Base-by-base conservation (phyloP, 1,139 yeast species). In the Blastobotrys petasosporus region DNA sequence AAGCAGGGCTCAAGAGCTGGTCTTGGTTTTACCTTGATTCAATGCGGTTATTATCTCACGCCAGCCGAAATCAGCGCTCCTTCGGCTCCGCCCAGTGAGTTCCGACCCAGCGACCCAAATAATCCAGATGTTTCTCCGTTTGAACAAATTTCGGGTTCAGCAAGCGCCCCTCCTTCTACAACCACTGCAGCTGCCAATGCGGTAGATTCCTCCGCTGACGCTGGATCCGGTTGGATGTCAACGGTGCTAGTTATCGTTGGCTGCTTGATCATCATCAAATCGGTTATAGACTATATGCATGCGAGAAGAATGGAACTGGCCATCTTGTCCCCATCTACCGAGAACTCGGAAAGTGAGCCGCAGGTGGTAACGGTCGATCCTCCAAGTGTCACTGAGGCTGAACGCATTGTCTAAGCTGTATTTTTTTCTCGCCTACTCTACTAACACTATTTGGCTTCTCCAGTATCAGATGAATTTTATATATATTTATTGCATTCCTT, bases 1-100 rank as follows among this genome's bases (percentile, higher is more conserved):
- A 87, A 87, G 61, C 92, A 90, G 58, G 99, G 99, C 6, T 83
- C 97, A 1, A 73, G 96, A 50, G 85, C 92, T 11, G 99, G 99
- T 0, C 70, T 92, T 47, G 98, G 98, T 2, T 65, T 86, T 47
- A 88, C 96, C 0, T 76, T 94, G 55, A 71, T 90, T 41, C 78
- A 84, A 52, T 80, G 82, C 56, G 95, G 95, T 1, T 82, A 78
- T 62, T 74, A 77, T 45, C 73, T 87, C 68, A 71, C 82, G 32
- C 94, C 96, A 1, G 63, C 62, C 41, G 59, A 62, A n/a, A 61
- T 58, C 2, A 54, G 58, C 4, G 58, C 39, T n/a, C 45, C 69
- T 3, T 61, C 65, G 4, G 54, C 64, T 48, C 63, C 63, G 47
- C 80, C 88, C 0, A 62, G 62, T 5, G 65, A 63, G 54, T 58